Base-by-base conservation (phyloP, 805 yeast genomes). In the Candida maltosa region DNA sequence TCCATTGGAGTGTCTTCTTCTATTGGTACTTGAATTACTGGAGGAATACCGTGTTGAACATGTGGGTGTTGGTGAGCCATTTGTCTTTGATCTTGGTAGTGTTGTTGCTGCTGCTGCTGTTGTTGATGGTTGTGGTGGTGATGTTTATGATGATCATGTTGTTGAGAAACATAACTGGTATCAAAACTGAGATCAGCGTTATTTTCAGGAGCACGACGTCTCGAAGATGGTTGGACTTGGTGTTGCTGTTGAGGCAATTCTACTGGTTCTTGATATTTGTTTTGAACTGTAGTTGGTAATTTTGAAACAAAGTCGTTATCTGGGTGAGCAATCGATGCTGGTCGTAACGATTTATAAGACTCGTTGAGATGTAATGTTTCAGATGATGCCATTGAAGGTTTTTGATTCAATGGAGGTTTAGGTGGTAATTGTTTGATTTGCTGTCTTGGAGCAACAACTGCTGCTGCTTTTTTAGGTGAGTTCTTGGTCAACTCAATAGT, bases 401-500 rank as follows among this genome's bases (percentile, higher is more conserved):
- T 17, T 6, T 7, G 6, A 10, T 3, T 8, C 2, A 20, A 23
- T 18, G 29, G 24, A 12, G 32, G 37, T 14, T 16, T 16, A 3
- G 28, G 16, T 16, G 39, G 23, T n/a, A 6, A 21, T 6, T 20
- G 16, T 9, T 11, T 20, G 12, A 12, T 4, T 11, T 29, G 32
- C 17, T 26, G 31, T 15, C 16, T 16, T 8, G 16, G 3, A 3
- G 4, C 4, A 22, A 11, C 25, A 22, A 22, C 25, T 24, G 16
- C 26, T 15, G 12, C 18, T 12, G 27, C 12, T 28, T 36, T 38
- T 26, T 31, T 12, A 54, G 62, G 41, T 24, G 41, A 38, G 3
- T 34, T 23, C 16, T 50, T 45, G 2, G 97, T 80, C 27, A 82
- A 76, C 54, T 83, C 83, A 53, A 91, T 88, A 7, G 96, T 87